Evolutionary conservation across 2,329 filamentous ascomycete species (phyloP).

Genomic region (Thielaviopsis musarum): DNA sequence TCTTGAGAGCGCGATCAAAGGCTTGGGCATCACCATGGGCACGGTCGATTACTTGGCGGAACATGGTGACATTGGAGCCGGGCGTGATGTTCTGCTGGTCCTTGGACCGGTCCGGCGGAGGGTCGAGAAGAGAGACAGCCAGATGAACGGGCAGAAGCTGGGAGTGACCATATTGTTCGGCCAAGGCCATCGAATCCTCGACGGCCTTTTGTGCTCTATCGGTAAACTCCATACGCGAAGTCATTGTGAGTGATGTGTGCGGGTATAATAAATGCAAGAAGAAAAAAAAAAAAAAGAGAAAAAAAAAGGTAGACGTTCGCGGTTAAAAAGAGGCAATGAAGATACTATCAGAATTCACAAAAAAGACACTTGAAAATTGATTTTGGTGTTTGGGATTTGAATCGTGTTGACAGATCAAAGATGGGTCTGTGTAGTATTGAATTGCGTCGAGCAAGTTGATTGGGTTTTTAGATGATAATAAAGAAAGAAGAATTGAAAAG

Average conservation of each 20-base stretch:
- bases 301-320: not conserved
- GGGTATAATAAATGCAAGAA: not conserved
- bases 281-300: not conserved
- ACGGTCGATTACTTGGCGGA: conserved; percentile 85
- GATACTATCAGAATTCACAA: not conserved
- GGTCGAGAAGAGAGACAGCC: conserved; percentile 65
- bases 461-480: conserved; percentile 9
- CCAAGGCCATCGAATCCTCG: conserved; percentile 72
- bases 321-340: not conserved
- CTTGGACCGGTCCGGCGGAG: conserved; percentile 58
- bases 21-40: conserved; percentile 84
- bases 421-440: not conserved
- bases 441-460: not conserved
- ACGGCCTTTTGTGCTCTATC: conserved; percentile 83
- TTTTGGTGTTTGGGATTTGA: not conserved
- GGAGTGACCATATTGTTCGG: conserved; percentile 78
- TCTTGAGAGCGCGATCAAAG: conserved; percentile 81
- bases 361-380: not conserved
- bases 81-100: conserved; percentile 66
- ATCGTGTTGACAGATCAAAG: not conserved
- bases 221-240: conserved; percentile 75
- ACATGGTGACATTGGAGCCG: conserved; percentile 52
- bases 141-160: conserved; percentile 85
- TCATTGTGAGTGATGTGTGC: conserved; percentile 34
- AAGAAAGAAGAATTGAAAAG: not conserved